phyloP scores from a whole-genome alignment of 2,329 filamentous ascomycete species.

The Trichophyton simii region DNA sequence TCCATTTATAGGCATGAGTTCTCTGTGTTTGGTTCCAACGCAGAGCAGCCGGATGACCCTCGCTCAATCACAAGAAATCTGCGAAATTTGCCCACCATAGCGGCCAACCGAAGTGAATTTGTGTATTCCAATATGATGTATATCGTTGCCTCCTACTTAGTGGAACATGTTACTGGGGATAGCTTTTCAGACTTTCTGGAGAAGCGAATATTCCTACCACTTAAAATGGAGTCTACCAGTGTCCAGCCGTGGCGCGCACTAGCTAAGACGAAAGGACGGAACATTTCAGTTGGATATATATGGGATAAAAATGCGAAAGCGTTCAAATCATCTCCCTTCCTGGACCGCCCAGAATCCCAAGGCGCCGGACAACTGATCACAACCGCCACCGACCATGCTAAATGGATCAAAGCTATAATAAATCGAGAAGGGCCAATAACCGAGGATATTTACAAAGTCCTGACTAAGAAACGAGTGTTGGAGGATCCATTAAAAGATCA shows the following conservation, averaged over 20 bases:
- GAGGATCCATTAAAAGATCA: slow-evolving; percentile 11
- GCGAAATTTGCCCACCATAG: background rate
- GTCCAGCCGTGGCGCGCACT: background rate
- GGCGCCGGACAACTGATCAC: slow-evolving; percentile 36
- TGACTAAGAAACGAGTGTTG: slow-evolving; percentile 18
- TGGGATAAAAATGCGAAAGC: slow-evolving; percentile 22
- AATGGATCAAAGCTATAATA: slow-evolving; percentile 22
- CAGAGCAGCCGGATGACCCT: background rate
- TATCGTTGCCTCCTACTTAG: background rate
- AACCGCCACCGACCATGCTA: slow-evolving; percentile 22
- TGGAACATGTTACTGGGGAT: background rate
- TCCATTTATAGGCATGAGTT: background rate
- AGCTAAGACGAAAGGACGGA: slow-evolving; percentile 15
- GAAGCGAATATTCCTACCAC: background rate
- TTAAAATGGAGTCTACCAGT: background rate
- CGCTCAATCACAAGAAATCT: background rate
- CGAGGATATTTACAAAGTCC: slow-evolving; percentile 15
- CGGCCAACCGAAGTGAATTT: background rate
- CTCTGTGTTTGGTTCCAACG: background rate
- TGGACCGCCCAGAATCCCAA: slow-evolving; percentile 23
- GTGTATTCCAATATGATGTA: background rate
- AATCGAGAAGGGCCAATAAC: slow-evolving; percentile 18
- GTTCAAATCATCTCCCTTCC: slow-evolving; percentile 15
- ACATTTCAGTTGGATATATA: slow-evolving; percentile 34
- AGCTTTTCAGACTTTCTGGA: background rate